A percentile compares a stretch with the other conserved stretches of the same genome.
Conservation (phyloP, 108 stramenopile genomes). For the Fistulifera pelliculosa region DNA sequence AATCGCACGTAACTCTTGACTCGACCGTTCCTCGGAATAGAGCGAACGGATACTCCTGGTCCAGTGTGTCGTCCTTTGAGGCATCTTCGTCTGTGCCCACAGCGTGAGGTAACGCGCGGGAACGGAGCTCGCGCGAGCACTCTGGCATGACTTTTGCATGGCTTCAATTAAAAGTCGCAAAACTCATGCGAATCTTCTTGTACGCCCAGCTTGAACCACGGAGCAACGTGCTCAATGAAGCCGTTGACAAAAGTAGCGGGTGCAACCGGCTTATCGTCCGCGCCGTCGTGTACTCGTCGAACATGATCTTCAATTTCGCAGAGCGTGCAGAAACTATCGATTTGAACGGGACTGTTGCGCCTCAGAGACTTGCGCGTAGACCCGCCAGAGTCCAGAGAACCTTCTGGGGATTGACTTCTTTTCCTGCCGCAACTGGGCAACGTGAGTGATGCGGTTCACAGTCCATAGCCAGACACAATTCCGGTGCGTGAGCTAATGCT, state of each 20-base stretch:
- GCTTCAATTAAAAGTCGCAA: constrained; percentile 91
- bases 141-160: constrained; percentile 80
- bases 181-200: constrained; percentile 99
- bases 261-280: constrained; percentile 44
- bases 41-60: constrained; percentile 76
- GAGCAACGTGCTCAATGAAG: constrained; percentile 75
- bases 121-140: constrained; percentile 20
- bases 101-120: neutral
- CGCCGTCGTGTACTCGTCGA: constrained; percentile 40
- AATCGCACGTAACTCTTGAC: constrained; percentile 69
- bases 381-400: constrained; percentile 3
- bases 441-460: constrained; percentile 49
- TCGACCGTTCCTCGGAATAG: constrained; percentile 81
- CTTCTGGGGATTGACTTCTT: constrained; percentile 23
- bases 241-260: constrained; percentile 67
- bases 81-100: constrained; percentile 16
- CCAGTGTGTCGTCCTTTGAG: constrained; percentile 16
- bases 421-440: constrained; percentile 43
- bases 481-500: constrained; percentile 80
- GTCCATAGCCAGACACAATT: constrained; percentile 78
- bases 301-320: constrained; percentile 72
- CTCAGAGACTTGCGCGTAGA: constrained; percentile 10
- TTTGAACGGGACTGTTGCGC: constrained; percentile 6
- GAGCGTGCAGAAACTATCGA: constrained; percentile 61
- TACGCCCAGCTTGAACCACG: constrained; percentile 82